These are phyloP conservation scores for Clavispora asparagi DNA, from an alignment of 805 yeast genomes.

Conservation along the genomic window DNA sequence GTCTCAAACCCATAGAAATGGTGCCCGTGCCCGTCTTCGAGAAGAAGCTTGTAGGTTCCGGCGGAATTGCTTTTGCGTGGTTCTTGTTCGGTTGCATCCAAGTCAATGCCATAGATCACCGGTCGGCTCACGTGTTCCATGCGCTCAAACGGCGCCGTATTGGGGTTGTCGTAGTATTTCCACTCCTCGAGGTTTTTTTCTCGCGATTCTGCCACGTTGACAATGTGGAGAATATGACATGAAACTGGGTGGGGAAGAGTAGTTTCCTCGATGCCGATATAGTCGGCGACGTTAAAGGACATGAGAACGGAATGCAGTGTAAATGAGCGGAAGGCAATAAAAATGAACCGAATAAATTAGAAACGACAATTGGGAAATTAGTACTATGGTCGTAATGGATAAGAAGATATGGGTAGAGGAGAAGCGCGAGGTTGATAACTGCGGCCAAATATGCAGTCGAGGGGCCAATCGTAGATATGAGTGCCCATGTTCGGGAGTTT, in stretches of 20 bases:
- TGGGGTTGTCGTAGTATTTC: constrained; percentile 48
- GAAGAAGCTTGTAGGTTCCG: constrained; percentile 46
- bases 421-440: too few relatives aligned
- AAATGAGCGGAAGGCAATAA: background rate
- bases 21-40: constrained; percentile 51
- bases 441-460: too few relatives aligned
- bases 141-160: constrained; percentile 56
- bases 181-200: constrained; percentile 53
- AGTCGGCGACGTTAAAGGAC: constrained; percentile 17
- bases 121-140: constrained; percentile 43
- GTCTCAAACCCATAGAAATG: constrained; percentile 55
- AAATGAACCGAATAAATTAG: too few relatives aligned
- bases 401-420: too few relatives aligned
- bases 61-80: constrained; percentile 1
- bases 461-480: too few relatives aligned
- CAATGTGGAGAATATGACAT: constrained; percentile 54
- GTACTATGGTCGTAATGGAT: too few relatives aligned
- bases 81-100: constrained; percentile 32
- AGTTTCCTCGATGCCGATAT: constrained; percentile 5
- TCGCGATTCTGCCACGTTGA: constrained; percentile 48
- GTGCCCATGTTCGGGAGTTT: too few relatives aligned
- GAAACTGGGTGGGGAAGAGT: constrained; percentile 19
- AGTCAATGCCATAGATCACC: constrained; percentile 30
- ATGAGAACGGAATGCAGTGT: background rate
- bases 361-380: too few relatives aligned